A percentile compares a stretch with the other conserved stretches of the same genome.
phyloP scores from a whole-genome alignment of 495 filamentous ascomycete genomes.

The Astrothelium macrocarpum region DNA sequence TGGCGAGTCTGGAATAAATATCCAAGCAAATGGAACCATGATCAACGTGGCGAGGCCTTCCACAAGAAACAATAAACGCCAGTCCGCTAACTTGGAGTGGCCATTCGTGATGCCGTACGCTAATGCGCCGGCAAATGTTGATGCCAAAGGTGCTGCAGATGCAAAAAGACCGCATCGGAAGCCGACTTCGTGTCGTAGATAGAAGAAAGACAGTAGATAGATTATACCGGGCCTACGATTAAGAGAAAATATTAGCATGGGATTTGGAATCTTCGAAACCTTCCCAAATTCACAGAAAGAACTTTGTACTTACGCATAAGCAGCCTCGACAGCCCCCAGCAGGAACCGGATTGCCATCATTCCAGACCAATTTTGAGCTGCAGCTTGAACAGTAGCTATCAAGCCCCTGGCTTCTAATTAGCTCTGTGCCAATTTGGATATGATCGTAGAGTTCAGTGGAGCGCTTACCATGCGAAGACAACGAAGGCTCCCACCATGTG shows the following conservation, averaged over 20 bases:
- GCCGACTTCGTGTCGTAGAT: slow-evolving; percentile 64
- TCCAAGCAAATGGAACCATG: slow-evolving; percentile 53
- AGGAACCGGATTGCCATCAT: slow-evolving; percentile 14
- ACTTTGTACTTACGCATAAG: neutral
- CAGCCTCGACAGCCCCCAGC: slow-evolving; percentile 15
- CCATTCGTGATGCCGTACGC: slow-evolving; percentile 74
- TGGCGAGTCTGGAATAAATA: slow-evolving; percentile 62
- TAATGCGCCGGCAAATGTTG: slow-evolving; percentile 68
- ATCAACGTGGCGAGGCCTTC: slow-evolving; percentile 65
- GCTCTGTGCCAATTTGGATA: neutral
- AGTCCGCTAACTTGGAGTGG: slow-evolving; percentile 53
- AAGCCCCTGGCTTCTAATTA: neutral
- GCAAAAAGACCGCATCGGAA: slow-evolving; percentile 65
- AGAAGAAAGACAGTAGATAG: slow-evolving; percentile 64
- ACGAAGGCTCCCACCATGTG: neutral
- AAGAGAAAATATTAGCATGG: neutral
- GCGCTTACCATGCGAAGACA: neutral
- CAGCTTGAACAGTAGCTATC: neutral
- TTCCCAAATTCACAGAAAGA: neutral
- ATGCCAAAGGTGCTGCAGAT: slow-evolving; percentile 66
- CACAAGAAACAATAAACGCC: slow-evolving; percentile 74
- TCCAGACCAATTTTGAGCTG: slow-evolving; percentile 12
- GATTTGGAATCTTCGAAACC: neutral
- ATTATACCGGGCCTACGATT: neutral
- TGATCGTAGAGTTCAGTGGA: neutral